These are phyloP conservation scores for Puccinia horiana DNA, from an alignment of 1,284 basidiomycete species.

Conservation along the genomic window DNA sequence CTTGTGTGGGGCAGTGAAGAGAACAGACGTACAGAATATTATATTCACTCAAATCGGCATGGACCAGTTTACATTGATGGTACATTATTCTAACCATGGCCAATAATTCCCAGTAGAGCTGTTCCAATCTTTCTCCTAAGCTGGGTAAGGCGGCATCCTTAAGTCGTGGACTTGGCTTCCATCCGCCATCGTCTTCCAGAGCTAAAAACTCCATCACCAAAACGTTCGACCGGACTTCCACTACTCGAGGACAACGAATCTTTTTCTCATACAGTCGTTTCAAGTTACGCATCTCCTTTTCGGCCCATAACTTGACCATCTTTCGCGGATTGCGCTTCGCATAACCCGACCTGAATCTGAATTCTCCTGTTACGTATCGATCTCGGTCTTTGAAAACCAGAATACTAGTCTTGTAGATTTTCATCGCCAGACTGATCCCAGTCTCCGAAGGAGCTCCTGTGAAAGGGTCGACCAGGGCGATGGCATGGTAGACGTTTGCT, in stretches of 20 bases:
- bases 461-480: conserved; percentile 56
- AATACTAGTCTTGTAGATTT: conserved; percentile 98
- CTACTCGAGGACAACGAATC: conserved; percentile 79
- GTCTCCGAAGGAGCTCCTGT: conserved; percentile 60
- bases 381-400: conserved; percentile 95
- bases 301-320: conserved; percentile 98
- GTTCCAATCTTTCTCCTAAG: conserved; percentile 61
- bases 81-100: conserved; percentile 81
- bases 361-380: conserved; percentile 82
- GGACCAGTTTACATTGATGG: conserved; percentile 86
- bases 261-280: conserved; percentile 79
- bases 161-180: conserved; percentile 64
- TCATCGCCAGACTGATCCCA: conserved; percentile 73
- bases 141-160: conserved; percentile 77
- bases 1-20: conserved; percentile 2
- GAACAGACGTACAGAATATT: conserved; percentile 77
- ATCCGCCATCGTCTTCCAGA: conserved; percentile 66
- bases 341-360: conserved; percentile 90
- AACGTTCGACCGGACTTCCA: conserved; percentile 95
- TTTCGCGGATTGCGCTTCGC: conserved; percentile 90
- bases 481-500: conserved; percentile 91
- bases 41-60: conserved; percentile 97
- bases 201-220: conserved; percentile 95
- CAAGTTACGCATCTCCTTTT: conserved; percentile 97
- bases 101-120: conserved; percentile 78